Conservation (phyloP, 345 rosid species). For the Corymbia maculata region DNA sequence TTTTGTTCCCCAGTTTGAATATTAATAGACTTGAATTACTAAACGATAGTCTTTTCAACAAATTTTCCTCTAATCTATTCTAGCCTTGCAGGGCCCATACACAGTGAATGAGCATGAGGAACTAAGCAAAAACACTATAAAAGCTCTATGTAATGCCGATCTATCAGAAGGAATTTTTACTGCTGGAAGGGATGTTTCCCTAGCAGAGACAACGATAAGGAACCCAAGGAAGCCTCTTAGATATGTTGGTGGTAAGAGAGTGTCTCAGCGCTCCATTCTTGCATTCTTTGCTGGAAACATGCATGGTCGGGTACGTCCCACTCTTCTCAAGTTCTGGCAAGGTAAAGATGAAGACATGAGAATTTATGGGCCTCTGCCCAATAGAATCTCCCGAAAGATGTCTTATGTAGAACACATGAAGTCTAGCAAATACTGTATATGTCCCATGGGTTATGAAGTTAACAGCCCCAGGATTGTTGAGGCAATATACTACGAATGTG, state of each 20-base stretch:
- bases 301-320: slow-evolving; percentile 85
- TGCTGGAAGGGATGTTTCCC: slow-evolving; percentile 60
- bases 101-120: slow-evolving; percentile 53
- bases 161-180: slow-evolving; percentile 56
- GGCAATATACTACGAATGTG: slow-evolving; percentile 86
- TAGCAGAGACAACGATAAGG: slow-evolving; percentile 83
- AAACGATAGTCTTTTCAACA: background rate
- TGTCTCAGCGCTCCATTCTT: slow-evolving; percentile 77
- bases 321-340: slow-evolving; percentile 66
- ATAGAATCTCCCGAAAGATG: slow-evolving; percentile 47
- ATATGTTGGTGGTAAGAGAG: slow-evolving; percentile 63
- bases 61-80: background rate
- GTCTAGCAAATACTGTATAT: slow-evolving; percentile 69
- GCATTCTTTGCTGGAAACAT: slow-evolving; percentile 85
- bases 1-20: background rate
- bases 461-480: slow-evolving; percentile 89
- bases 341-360: slow-evolving; percentile 72
- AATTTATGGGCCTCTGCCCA: slow-evolving; percentile 62
- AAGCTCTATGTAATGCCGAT: slow-evolving; percentile 85
- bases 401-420: slow-evolving; percentile 83
- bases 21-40: background rate
- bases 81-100: slow-evolving; percentile 64
- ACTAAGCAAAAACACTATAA: slow-evolving; percentile 53
- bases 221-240: slow-evolving; percentile 53
- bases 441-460: slow-evolving; percentile 92